Base-by-base conservation (phyloP, 2,329 filamentous ascomycete species). In the Xylariaceae sp. region DNA sequence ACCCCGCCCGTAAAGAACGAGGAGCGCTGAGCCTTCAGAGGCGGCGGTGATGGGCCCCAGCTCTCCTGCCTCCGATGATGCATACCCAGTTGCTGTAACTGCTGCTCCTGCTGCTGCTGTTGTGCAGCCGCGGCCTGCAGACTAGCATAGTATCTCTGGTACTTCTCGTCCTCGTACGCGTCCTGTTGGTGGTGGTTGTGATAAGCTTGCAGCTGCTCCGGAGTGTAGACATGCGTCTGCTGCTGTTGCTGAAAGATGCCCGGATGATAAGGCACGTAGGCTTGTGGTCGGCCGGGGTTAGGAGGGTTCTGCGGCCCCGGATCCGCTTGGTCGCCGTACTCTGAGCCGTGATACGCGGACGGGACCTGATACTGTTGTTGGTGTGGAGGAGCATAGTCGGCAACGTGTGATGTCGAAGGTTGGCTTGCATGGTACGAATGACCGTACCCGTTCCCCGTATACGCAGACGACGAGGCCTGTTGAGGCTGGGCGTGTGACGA, bases 1-100 rank as follows among this genome's bases (percentile, higher is more conserved):
- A 55, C 31, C 3, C 51, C 51, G 13, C 48, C 51, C 1, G 41
- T 35, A 24, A 55, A 54, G 46, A 57, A 56, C 14, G 52, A 54
- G 28, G 53, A 56, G 37, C 52, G 36, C 38, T 50, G 50, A 11
- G 41, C 31, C 41, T 51, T 54, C 18, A 56, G 43, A 32, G 32
- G 33, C 9, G 52, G 49, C 6, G 43, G 52, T 11, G 21, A 24
- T 17, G 5, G n/a, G 13, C 48, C 47, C 36, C 51, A 52, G 38
- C 44, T 52, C 9, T 43, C 44, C 7, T 39, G 38, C 8, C 6
- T 49, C 18, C 46, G 45, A 4, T 46, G 40, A 30, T 44, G n/a
- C n/a, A n/a, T n/a, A n/a, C n/a, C 34, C 12, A 44, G 43, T 12
- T 43, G 42, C 8, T 37, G 31, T 23, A 16, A 15, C 28, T 31